phyloP scores from a whole-genome alignment of 352 stramenopile genomes.

The Pythium sp. region DNA sequence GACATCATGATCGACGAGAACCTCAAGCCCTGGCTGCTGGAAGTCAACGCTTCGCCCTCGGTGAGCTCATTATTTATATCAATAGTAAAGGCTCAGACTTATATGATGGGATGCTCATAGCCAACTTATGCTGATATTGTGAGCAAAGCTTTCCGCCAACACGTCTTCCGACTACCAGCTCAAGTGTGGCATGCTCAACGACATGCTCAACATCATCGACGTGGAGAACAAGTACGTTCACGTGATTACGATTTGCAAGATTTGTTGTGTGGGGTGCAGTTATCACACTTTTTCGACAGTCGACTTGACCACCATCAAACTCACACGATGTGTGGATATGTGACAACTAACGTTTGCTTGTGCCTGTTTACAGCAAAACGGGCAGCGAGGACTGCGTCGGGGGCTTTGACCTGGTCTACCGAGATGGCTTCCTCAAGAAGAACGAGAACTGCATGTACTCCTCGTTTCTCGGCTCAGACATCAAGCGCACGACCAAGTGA shows the following conservation, averaged over 20 bases:
- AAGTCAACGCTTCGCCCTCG: conserved; percentile 94
- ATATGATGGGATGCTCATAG: neutral
- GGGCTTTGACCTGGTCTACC: conserved; percentile 80
- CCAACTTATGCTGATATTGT: too few relatives aligned
- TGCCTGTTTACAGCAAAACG: conserved; percentile 18
- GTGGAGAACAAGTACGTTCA: conserved; percentile 76
- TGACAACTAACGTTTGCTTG: neutral
- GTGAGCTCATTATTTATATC: conserved; percentile 22
- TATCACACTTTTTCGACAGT: neutral
- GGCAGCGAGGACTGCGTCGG: conserved; percentile 54
- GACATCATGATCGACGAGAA: conserved; percentile 92
- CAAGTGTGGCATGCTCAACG: conserved; percentile 93
- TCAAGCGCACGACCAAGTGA: conserved; percentile 28
- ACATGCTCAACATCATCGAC: conserved; percentile 94
- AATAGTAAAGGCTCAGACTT: neutral
- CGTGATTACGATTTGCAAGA: conserved; percentile 2
- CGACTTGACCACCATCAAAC: neutral
- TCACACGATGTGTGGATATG: neutral
- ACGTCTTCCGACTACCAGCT: conserved; percentile 91
- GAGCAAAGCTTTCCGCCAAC: conserved; percentile 81
- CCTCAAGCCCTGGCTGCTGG: conserved; percentile 89
- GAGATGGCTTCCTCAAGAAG: conserved; percentile 61
- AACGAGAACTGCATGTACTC: conserved; percentile 71
- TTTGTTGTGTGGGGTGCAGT: neutral
- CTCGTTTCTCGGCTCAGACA: conserved; percentile 64